Base-by-base conservation (phyloP, 1,284 basidiomycete species). In the Quambalaria eucalypti region DNA sequence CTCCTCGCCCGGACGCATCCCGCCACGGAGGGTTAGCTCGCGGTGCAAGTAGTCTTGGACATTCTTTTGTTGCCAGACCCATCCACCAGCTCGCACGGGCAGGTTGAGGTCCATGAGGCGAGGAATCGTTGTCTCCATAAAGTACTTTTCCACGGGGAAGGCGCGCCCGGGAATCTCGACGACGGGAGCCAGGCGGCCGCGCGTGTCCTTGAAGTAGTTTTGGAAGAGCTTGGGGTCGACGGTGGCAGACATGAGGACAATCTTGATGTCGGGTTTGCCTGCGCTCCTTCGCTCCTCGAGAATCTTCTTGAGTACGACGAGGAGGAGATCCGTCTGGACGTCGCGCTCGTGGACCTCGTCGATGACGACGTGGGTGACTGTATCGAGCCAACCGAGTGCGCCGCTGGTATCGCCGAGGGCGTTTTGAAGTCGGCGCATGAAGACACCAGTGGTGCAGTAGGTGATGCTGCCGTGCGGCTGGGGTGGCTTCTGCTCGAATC, bases 281-380 rank as follows among this genome's bases (percentile, higher is more conserved):
- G 82, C 80, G 68, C 83, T 85, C 51, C 71, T 65, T 62, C 91
- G 83, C 62, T 91, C 86, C 5, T 82, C 83, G 63, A 95, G 76
- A 21, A 95, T 77, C 23, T 88, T 84, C 78, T 93, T 92, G 62
- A 97, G 81, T 12, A 93, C 89, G 55, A 93, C 89, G 8, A 98
- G 82, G 47, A 93, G 78, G 47, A 97, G 78, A 76, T 97, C 93
- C 0, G 90, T 95, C 73, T 96, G 91, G 55, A 96, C 85, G 69
- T 95, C 91, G 29, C 92, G 85, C 77, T 96, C 91, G 76, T 98
- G 92, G 2, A 93, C 92, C 77, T 98, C 92, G 76, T 98, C 92
- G 40, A 96, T 88, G 38, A 96, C 78, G 58, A 97, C 83, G 77
- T 97, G 92, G 7, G 91, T 90, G 48, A 95, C 82, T 54, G 84